phyloP scores from a whole-genome alignment of 495 filamentous ascomycete species.

The Aspergillus panamensis region DNA sequence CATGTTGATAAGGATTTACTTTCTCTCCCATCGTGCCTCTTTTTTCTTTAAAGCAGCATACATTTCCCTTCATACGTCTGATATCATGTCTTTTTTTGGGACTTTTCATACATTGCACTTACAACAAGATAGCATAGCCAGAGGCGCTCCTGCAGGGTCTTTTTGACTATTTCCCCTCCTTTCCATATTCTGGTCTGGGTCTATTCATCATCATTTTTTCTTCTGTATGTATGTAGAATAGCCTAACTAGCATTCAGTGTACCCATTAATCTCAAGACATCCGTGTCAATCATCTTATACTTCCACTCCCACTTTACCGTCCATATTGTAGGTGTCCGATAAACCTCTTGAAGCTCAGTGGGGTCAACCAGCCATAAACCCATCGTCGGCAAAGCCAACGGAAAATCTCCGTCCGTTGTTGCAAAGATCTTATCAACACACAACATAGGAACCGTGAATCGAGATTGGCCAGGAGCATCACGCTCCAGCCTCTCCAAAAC shows the following conservation, averaged over 20 bases:
- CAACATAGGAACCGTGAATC: slow-evolving; percentile 43
- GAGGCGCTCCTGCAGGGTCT: slow-evolving; percentile 10
- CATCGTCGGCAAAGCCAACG: slow-evolving; percentile 35
- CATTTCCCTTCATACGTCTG: background rate
- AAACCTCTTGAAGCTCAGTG: background rate
- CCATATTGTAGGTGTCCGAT: slow-evolving; percentile 2
- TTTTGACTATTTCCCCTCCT: slow-evolving; percentile 6
- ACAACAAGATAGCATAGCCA: slow-evolving; percentile 10
- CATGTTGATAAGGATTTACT: no score
- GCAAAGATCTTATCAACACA: slow-evolving; percentile 7
- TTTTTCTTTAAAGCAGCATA: background rate
- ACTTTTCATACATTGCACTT: background rate
- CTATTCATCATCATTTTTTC: slow-evolving; percentile 20
- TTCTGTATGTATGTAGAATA: slow-evolving; percentile 31
- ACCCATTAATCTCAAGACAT: slow-evolving; percentile 36
- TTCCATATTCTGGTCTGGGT: slow-evolving; percentile 5
- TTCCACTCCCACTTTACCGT: slow-evolving; percentile 41
- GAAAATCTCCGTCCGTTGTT: slow-evolving; percentile 9
- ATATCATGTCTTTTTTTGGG: background rate
- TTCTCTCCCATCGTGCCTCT: no score
- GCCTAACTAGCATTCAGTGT: slow-evolving; percentile 21
- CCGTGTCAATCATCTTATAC: slow-evolving; percentile 43
- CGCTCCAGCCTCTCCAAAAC: slow-evolving; percentile 17
- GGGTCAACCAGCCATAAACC: slow-evolving; percentile 19
- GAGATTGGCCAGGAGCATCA: slow-evolving; percentile 29